These are phyloP conservation scores for Xylaria scruposa DNA, from an alignment of 495 filamentous ascomycete species.

Conservation along the genomic window DNA sequence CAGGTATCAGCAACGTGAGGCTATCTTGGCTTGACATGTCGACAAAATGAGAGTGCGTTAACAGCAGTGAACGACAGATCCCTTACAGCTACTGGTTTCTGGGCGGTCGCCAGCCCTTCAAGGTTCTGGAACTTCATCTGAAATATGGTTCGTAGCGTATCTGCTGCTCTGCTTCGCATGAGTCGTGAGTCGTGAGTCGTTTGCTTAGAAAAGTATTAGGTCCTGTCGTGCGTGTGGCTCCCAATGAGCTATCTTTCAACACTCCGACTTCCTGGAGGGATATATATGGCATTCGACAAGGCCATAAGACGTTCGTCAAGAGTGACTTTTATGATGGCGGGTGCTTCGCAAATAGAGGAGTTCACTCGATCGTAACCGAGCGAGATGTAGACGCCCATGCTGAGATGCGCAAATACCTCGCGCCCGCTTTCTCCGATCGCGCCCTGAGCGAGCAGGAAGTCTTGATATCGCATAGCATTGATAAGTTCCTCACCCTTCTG, in stretches of 20 bases:
- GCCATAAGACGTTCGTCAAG: conserved; percentile 40
- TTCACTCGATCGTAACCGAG: conserved; percentile 35
- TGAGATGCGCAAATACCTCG: conserved; percentile 51
- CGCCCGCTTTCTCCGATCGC: conserved; percentile 59
- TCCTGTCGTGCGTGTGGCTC: conserved; percentile 57
- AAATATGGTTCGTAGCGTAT: conserved; percentile 25
- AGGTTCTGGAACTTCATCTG: conserved; percentile 22
- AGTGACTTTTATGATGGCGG: conserved; percentile 44
- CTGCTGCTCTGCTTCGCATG: neutral
- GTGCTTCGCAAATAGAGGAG: conserved; percentile 23
- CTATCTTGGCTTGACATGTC: neutral
- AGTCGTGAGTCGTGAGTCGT: neutral
- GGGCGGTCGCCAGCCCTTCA: conserved; percentile 29
- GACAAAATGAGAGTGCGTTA: neutral
- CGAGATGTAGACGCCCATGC: conserved; percentile 52
- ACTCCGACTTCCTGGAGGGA: conserved; percentile 57
- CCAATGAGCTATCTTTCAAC: conserved; percentile 59
- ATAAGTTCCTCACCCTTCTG: conserved; percentile 51
- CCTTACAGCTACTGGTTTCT: conserved; percentile 28
- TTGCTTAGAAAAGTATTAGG: conserved; percentile 31
- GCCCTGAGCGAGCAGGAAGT: conserved; percentile 57
- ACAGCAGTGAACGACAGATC: neutral
- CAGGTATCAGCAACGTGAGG: conserved; percentile 15
- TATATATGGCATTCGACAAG: conserved; percentile 53
- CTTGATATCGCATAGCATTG: conserved; percentile 50